Evolutionary conservation across 73 alveolate genomes (phyloP).

Genomic region (Symbiodinium pilosum): DNA sequence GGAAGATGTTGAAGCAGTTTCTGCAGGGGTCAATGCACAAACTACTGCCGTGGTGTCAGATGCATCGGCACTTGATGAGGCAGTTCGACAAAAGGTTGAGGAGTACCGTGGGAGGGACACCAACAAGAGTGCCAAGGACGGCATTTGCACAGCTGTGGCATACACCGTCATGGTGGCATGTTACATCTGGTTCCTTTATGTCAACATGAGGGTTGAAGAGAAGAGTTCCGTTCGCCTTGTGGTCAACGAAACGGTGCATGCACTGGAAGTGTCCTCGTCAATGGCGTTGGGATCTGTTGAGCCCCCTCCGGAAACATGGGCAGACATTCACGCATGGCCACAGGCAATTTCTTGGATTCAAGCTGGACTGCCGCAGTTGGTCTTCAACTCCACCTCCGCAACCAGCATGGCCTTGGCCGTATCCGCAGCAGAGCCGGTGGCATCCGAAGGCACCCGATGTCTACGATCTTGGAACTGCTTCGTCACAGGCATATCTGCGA

Average conservation of each 20-base stretch:
- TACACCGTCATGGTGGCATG: conserved; percentile 58
- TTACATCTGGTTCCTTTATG: conserved; percentile 78
- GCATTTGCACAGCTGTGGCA: conserved; percentile 42
- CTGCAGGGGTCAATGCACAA: conserved; percentile 7
- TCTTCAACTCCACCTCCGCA: conserved; percentile 56
- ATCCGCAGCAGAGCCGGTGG: neutral
- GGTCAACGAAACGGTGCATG: conserved; percentile 25
- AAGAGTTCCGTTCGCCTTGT: conserved; percentile 33
- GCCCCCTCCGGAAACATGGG: conserved; percentile 17
- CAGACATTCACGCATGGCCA: conserved; percentile 56
- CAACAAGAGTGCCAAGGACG: conserved; percentile 69
- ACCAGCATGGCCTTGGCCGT: conserved; percentile 11
- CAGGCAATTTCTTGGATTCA: conserved; percentile 79
- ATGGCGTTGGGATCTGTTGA: neutral
- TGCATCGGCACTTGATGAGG: conserved; percentile 50
- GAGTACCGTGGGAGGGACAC: conserved; percentile 82
- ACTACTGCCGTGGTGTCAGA: conserved; percentile 6
- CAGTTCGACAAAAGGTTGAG: conserved; percentile 70
- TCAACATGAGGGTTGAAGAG: conserved; percentile 84
- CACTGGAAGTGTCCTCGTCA: neutral
- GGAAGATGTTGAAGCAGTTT: conserved; percentile 3
- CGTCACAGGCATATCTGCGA: conserved; percentile 14
- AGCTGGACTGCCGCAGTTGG: conserved; percentile 44
- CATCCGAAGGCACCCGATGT: conserved; percentile 18
- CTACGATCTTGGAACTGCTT: conserved; percentile 63